Base-by-base conservation (phyloP, 768 basidiomycete genomes). In the Dendrothele bispora region DNA sequence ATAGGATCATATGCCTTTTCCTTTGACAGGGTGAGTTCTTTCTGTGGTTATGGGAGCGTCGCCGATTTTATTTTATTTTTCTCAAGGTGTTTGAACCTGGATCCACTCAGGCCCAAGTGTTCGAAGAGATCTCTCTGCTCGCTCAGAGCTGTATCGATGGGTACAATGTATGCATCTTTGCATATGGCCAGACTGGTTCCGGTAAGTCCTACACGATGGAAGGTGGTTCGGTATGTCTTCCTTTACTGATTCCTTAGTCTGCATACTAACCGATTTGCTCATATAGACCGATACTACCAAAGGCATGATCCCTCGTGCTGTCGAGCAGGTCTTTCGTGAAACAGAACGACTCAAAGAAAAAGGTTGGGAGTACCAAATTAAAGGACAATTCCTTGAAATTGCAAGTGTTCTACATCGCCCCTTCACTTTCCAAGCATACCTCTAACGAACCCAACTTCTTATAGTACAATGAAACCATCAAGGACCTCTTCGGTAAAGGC, bases 391-490 rank as follows among this genome's bases (percentile, higher is more conserved):
- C 69, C 77, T 95, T 43, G 94, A 97, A 66, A 95, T 95, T 39
- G 93, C 94, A 52, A 55, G 83, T 73, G 2, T 28, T 12, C 2
- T n/a, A 20, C 39, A n/a, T n/a, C n/a, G n/a, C n/a, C n/a, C n/a
- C n/a, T n/a, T n/a, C n/a, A n/a, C n/a, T n/a, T n/a, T n/a, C n/a
- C n/a, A n/a, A n/a, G n/a, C n/a, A n/a, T n/a, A n/a, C n/a, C n/a
- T n/a, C n/a, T n/a, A n/a, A n/a, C n/a, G n/a, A n/a, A n/a, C n/a
- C n/a, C n/a, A n/a, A n/a, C n/a, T n/a, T n/a, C n/a, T n/a, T n/a
- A n/a, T n/a, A 92, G 90, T 93, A 92, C 61, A 92, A 93, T 68
- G 91, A 93, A 66, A 90, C 88, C 14, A 92, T 97, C 71, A 94
- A 93, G 56, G 93, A 97, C 71, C 78, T 97, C 18, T 83, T 95